Percentiles rank a stretch among this genome's conserved stretches.
Evolutionary conservation across 306 rosid species (phyloP).

Genomic region (Vigna hirtella): DNA sequence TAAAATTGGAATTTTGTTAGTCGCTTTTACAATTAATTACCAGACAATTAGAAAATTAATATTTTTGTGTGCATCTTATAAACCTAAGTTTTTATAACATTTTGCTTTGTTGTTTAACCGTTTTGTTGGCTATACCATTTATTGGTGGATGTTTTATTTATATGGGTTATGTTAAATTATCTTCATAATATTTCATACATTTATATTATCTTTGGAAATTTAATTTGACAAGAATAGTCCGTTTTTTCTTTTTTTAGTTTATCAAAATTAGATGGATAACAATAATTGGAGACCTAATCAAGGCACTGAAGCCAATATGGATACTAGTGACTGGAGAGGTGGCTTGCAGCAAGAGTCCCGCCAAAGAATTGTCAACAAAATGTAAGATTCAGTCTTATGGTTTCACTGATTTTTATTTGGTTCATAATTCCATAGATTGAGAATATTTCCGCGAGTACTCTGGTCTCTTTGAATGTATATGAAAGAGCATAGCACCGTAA

Average conservation of each 20-base stretch:
- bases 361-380: constrained; percentile 62
- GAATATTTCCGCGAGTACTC: neutral
- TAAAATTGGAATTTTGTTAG: neutral
- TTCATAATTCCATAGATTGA: neutral
- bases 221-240: constrained; percentile 32
- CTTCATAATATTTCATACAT: constrained; percentile 14
- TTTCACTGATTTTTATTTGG: neutral
- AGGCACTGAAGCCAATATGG: constrained; percentile 52
- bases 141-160: neutral
- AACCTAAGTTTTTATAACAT: too few species aligned
- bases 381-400: constrained; percentile 47
- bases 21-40: neutral
- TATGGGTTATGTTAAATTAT: neutral
- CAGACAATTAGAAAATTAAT: neutral
- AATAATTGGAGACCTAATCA: constrained; percentile 61
- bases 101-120: neutral
- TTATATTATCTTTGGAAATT: neutral
- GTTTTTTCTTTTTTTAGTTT: constrained; percentile 17
- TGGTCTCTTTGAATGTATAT: neutral
- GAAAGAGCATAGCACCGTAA: too few species aligned
- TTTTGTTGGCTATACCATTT: neutral
- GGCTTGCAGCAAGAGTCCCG: constrained; percentile 53
- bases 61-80: neutral
- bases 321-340: constrained; percentile 57
- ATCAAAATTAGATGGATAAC: constrained; percentile 46